Conservation (phyloP, 2,329 filamentous ascomycete genomes). For the Claviceps sp. region DNA sequence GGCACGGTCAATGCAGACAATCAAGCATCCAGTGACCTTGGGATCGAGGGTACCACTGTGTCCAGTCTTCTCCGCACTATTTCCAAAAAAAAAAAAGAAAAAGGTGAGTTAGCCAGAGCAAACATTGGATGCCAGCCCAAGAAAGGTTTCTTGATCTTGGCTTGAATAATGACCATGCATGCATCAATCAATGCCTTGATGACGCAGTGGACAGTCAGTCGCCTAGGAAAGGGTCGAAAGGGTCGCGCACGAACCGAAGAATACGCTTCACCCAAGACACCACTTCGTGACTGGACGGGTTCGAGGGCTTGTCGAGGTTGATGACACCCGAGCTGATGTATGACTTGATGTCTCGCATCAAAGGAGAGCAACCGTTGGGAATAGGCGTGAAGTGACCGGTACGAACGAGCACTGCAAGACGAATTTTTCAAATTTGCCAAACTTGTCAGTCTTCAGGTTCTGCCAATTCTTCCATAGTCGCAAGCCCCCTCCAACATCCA, state of each 20-base stretch:
- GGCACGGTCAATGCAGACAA: constrained; percentile 90
- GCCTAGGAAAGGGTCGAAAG: not conserved
- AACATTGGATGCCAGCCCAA: too few species aligned
- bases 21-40: constrained; percentile 92
- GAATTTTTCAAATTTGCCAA: not conserved
- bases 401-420: constrained; percentile 61
- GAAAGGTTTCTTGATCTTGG: too few species aligned
- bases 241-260: constrained; percentile 48
- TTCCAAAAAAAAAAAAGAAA: not conserved
- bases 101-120: not conserved
- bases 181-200: not conserved
- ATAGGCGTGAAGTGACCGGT: constrained; percentile 97
- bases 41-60: constrained; percentile 97
- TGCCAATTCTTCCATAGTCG: not conserved
- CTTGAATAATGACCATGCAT: too few species aligned
- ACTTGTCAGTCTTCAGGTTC: constrained; percentile 3
- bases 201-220: not conserved
- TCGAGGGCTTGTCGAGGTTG: constrained; percentile 77
- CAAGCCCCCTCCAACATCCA: not conserved
- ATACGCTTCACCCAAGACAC: constrained; percentile 99
- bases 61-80: constrained; percentile 70
- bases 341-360: constrained; percentile 90
- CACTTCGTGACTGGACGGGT: constrained; percentile 96
- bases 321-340: constrained; percentile 97
- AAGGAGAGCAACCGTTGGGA: constrained; percentile 77